Evolutionary conservation across 2,329 filamentous ascomycete genomes (phyloP).

Genomic region (Ophiocordyceps camponoti-leonardi): DNA sequence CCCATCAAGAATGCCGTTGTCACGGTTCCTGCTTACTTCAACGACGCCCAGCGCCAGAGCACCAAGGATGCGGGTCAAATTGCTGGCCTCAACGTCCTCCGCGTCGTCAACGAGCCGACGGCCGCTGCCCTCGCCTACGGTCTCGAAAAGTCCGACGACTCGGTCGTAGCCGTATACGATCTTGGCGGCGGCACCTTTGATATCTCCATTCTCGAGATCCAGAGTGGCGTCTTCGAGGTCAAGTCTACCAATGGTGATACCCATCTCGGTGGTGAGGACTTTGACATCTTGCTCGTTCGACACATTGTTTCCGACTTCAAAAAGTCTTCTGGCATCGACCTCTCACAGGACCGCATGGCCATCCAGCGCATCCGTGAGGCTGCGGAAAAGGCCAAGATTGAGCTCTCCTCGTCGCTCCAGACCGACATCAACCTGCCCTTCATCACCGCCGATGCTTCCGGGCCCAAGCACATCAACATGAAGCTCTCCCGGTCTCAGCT

Average conservation of each 20-base stretch:
- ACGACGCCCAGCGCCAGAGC: conserved; percentile 92
- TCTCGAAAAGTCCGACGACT: conserved; percentile 84
- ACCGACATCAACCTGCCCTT: conserved; percentile 98
- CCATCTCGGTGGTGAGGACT: conserved; percentile 95
- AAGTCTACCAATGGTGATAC: conserved; percentile 99
- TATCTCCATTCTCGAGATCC: conserved; percentile 95
- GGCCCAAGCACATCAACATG: conserved; percentile 95
- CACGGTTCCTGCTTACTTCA: conserved; percentile 96
- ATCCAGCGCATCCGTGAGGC: conserved; percentile 98
- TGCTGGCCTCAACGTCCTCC: conserved; percentile 85
- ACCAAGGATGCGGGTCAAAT: conserved; percentile 98
- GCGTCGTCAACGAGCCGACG: conserved; percentile 95
- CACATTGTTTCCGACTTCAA: conserved; percentile 93
- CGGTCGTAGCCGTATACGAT: conserved; percentile 90
- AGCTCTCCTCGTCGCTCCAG: conserved; percentile 84
- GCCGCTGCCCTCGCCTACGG: conserved; percentile 90
- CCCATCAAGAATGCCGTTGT: conserved; percentile 90
- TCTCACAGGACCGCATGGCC: conserved; percentile 87
- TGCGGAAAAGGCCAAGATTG: conserved; percentile 98
- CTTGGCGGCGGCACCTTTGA: conserved; percentile 97
- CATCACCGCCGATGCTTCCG: conserved; percentile 90
- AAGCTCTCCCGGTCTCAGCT: conserved; percentile 89
- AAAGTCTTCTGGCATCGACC: conserved; percentile 83
- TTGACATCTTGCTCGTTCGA: conserved; percentile 86
- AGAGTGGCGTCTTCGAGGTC: conserved; percentile 96